Base-by-base conservation (phyloP, 1,284 basidiomycete genomes). In the Ganoderma boninense region DNA sequence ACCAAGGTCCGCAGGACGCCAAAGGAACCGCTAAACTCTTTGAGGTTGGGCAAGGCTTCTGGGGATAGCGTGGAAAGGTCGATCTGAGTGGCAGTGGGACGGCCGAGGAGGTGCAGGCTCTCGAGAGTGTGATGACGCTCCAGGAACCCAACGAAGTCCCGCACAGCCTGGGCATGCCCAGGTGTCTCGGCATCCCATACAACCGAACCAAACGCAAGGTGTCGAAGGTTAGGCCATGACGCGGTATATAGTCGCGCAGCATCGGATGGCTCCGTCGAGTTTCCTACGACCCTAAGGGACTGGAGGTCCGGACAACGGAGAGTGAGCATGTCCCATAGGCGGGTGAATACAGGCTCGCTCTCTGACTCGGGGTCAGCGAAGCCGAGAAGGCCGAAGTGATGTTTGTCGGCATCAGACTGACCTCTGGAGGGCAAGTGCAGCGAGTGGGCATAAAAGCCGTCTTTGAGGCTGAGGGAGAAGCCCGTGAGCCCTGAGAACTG, bases 281-380 rank as follows among this genome's bases (percentile, higher is more conserved):
- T 82, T 1, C 91, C 91, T 29, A 87, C 84, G 49, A 93, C 84
- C 46, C 82, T 79, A 4, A 93, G 83, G 64, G 89, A 87, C 78
- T 91, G 86, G 11, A 93, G 84, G 74, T 89, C 82, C 0, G 89
- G 90, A 74, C 89, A 90, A 42, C 84, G 85, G 29, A 82, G 80
- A 67, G 88, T 86, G 66, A 93, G 84, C 92, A 93, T 92, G 70
- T 89, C 84, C 89, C 90, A 91, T 59, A 93, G 81, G 57, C 82
- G 83, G 66, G 81, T 82, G 69, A 84, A 84, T 8, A 82, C 78
- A 11, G 83, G 79, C 72, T 82, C 77, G 65, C 82, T 82, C 73
- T 82, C 82, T 84, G 71, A 42, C 64, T 49, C 66, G 61, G 54
- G 29, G 63, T 73, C 66, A 73, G 64, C 65, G 56, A 67, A 61